phyloP scores from a whole-genome alignment of 768 basidiomycete species.

The Boletus insuetus region DNA sequence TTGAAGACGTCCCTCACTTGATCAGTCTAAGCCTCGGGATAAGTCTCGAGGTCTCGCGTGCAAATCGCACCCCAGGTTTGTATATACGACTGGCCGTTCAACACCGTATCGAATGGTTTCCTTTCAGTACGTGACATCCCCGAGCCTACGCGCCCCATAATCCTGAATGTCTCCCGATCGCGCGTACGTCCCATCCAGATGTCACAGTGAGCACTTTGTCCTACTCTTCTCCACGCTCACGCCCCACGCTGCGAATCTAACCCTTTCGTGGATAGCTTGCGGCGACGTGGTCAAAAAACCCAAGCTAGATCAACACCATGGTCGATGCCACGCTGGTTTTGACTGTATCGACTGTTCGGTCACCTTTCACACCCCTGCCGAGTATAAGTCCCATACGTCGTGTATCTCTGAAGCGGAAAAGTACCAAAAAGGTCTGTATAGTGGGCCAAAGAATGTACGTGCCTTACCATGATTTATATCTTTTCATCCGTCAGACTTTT shows the following conservation, averaged over 20 bases:
- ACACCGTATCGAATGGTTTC: conserved; percentile 53
- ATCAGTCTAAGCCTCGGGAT: not conserved
- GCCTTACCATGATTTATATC: not conserved
- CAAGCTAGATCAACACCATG: conserved; percentile 77
- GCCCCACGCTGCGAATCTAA: not conserved
- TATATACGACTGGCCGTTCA: not conserved
- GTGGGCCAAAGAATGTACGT: conserved; percentile 59
- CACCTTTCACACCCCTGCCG: conserved; percentile 69
- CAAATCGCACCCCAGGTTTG: not conserved
- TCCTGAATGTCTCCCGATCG: not conserved
- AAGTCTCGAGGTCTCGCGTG: not conserved
- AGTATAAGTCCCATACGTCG: conserved; percentile 79
- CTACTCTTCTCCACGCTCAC: not conserved
- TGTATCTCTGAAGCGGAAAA: conserved; percentile 93
- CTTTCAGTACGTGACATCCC: conserved; percentile 53
- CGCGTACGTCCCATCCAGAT: conserved; percentile 43
- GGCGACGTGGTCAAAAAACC: conserved; percentile 91
- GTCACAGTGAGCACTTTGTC: conserved; percentile 51
- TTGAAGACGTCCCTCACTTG: not conserved
- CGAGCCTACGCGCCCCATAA: not conserved
- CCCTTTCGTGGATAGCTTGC: conserved; percentile 49
- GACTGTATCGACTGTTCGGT: conserved; percentile 89
- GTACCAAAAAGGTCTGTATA: conserved; percentile 85
- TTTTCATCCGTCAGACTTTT: not conserved
- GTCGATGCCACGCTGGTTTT: conserved; percentile 61